Evolutionary conservation across 768 basidiomycete species (phyloP), one percentile per base, ranked within the genome.

Genomic region (Kwoniella newhampshirensis): DNA sequence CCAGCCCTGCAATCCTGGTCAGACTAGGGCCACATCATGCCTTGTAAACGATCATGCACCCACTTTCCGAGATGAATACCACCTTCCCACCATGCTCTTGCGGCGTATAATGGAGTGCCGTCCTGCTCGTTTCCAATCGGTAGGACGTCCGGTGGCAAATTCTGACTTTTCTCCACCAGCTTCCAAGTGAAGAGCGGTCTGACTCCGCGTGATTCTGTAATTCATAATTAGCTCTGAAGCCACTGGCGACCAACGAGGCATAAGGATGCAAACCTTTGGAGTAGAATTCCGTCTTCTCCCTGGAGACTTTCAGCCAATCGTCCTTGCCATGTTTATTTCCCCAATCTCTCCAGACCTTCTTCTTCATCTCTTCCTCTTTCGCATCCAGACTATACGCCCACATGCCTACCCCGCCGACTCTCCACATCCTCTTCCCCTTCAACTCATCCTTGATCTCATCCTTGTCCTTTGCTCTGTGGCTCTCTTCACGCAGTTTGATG

Each of bases 1-100:
- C 60, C 67, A 9, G 68, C 63, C 47, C 65, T 64, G 25, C 6
- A n/a, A 39, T n/a, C n/a, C n/a, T 18, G 13, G 18, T 42, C 21
- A 50, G 50, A n/a, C n/a, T 20, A 32, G 7, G 13, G n/a, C n/a
- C 32, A 6, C 32, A 32, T 6, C 32, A 32, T 32, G 32, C 13
- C n/a, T n/a, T n/a, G n/a, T 32, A 20, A 32, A 53, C 28, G 28
- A 39, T 11, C 21, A 45, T 39, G 36, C 18, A 60, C 71, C 61
- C 54, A 68, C 66, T 75, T 75, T 26, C 74, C 74, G 20, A 68
- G 60, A 47, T 75, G 74, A 1, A 75, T 40, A 54, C 74, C 74
- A 28, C 69, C 69, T 42, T 68, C 66, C 51, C 61, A 67, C 67
- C 66, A 73, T 43, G 69, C 62, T 40, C 74, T 30, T 20, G 71